A percentile compares a stretch with the other conserved stretches of the same genome.
Conservation (phyloP, 1,139 yeast species). For the Blastobotrys raffinosifermentans region DNA sequence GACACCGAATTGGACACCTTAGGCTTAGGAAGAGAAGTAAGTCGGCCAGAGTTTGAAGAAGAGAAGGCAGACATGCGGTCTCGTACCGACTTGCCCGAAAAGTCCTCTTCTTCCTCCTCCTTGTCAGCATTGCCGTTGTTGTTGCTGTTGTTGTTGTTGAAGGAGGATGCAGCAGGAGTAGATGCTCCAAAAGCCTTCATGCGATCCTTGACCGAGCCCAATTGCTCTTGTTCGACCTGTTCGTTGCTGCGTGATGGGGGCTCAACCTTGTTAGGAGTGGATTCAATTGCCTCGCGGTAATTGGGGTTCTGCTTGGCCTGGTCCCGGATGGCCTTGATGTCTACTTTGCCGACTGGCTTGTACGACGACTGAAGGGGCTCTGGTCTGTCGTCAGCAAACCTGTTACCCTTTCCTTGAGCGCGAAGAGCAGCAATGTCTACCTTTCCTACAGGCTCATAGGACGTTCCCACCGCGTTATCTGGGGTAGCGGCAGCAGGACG, state of each 20-base stretch:
- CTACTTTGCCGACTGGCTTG: conserved; percentile 57
- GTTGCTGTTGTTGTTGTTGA: conserved; percentile 7
- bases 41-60: conserved; percentile 33
- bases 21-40: conserved; percentile 62
- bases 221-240: conserved; percentile 29
- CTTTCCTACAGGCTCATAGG: conserved; percentile 54
- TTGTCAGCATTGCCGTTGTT: conserved; percentile 6
- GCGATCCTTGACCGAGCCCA: conserved; percentile 44
- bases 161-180: conserved; percentile 1
- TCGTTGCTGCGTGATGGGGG: conserved; percentile 13
- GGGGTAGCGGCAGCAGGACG: conserved; percentile 14
- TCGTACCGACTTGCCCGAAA: conserved; percentile 16
- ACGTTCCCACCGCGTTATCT: conserved; percentile 38
- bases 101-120: conserved; percentile 12
- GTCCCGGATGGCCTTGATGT: conserved; percentile 42
- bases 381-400: conserved; percentile 27
- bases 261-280: conserved; percentile 15
- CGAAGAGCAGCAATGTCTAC: conserved; percentile 45
- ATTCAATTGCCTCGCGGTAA: conserved; percentile 10
- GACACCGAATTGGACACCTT: conserved; percentile 49
- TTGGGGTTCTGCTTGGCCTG: conserved; percentile 30
- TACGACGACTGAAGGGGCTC: conserved; percentile 34
- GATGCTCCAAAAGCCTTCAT: conserved; percentile 24
- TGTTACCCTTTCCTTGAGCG: conserved; percentile 33
- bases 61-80: conserved; percentile 26